Evolutionary conservation across 345 rosid species (phyloP).

Genomic region (Nasturtium officinale): DNA sequence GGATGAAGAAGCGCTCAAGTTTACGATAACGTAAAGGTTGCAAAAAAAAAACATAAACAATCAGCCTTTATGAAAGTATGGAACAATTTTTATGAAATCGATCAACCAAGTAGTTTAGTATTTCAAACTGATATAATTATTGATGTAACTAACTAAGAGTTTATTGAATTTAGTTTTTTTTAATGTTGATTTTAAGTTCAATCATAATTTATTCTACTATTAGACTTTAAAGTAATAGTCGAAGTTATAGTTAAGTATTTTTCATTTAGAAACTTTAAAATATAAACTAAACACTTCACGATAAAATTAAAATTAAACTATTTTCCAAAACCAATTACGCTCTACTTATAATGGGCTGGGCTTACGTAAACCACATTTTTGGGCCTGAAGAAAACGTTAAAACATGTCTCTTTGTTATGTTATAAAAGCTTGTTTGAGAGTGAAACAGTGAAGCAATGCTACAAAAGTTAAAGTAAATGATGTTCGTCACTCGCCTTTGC

Average conservation of each 20-base stretch:
- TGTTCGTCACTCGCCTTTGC: conserved; percentile 29
- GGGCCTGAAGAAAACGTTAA: background rate
- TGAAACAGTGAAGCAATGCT: background rate
- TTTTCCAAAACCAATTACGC: background rate
- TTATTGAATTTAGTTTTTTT: background rate
- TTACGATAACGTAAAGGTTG: background rate
- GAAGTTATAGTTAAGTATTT: background rate
- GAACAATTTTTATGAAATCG: background rate
- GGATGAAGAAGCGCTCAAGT: background rate
- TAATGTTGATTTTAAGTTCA: background rate
- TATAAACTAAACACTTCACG: background rate
- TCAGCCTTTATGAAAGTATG: background rate
- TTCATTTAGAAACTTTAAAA: background rate
- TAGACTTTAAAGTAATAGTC: background rate
- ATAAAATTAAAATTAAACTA: background rate
- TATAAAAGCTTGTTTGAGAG: conserved; percentile 1
- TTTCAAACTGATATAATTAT: background rate
- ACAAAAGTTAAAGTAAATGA: conserved; percentile 14
- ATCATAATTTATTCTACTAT: background rate
- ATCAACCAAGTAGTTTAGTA: background rate
- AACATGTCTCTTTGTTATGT: background rate
- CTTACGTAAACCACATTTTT: background rate
- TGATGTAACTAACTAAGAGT: background rate
- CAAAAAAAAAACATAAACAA: background rate
- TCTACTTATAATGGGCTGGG: background rate